These are phyloP conservation scores for Chalciporus pseudorubinellus DNA, from an alignment of 768 basidiomycete species.

Conservation along the genomic window DNA sequence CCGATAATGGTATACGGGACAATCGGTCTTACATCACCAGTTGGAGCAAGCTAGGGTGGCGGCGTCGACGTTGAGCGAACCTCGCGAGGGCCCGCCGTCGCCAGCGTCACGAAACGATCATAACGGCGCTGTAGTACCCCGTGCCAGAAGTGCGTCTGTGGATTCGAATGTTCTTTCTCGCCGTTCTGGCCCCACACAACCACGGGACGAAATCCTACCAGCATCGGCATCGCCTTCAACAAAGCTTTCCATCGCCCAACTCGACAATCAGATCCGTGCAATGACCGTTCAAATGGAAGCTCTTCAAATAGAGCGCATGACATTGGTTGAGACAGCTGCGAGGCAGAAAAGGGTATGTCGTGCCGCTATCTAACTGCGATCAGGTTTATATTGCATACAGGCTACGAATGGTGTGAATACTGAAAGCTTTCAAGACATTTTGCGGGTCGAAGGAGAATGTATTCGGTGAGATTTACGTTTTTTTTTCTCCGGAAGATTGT, in stretches of 20 bases:
- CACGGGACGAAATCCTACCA: background rate
- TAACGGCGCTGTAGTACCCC: constrained; percentile 5
- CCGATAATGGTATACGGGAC: background rate
- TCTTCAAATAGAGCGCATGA: constrained; percentile 38
- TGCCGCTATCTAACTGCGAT: background rate
- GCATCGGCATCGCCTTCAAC: constrained; percentile 5
- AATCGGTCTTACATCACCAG: constrained; percentile 7
- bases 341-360: constrained; percentile 24
- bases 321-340: constrained; percentile 23
- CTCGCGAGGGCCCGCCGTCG: background rate
- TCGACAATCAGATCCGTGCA: constrained; percentile 37
- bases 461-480: constrained; percentile 26
- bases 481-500: too few relatives aligned
- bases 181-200: background rate
- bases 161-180: constrained; percentile 16
- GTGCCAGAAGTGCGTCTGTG: constrained; percentile 23
- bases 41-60: constrained; percentile 21
- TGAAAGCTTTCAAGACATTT: constrained; percentile 22
- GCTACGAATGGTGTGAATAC: constrained; percentile 14
- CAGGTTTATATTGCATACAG: constrained; percentile 1
- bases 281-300: constrained; percentile 37
- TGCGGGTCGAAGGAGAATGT: constrained; percentile 36
- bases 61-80: background rate
- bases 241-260: constrained; percentile 23
- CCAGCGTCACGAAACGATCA: background rate